These are phyloP conservation scores for Candida frijolesensis DNA, from an alignment of 1,139 yeast genomes.

Conservation along the genomic window DNA sequence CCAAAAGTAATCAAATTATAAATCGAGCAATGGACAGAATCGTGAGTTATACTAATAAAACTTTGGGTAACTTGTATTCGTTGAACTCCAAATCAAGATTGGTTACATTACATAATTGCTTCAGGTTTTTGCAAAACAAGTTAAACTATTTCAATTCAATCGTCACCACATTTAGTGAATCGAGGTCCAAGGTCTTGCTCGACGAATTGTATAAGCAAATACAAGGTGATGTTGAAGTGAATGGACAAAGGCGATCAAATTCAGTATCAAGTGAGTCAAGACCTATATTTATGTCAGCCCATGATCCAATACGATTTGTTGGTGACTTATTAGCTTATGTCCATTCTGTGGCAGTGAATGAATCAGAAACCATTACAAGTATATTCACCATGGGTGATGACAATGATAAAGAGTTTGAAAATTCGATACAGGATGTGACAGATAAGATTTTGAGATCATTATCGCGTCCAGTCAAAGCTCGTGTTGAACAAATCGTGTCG, in stretches of 20 bases:
- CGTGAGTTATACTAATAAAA: conserved; percentile 33
- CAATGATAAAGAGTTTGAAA: conserved; percentile 21
- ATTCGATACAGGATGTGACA: conserved; percentile 34
- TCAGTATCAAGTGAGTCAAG: conserved; percentile 25
- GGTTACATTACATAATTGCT: conserved; percentile 34
- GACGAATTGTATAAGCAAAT: conserved; percentile 64
- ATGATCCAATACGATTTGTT: conserved; percentile 78
- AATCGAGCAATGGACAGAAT: conserved; percentile 57
- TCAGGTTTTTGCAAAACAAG: conserved; percentile 32
- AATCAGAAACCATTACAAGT: conserved; percentile 69
- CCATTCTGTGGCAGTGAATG: conserved; percentile 88
- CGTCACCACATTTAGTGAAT: conserved; percentile 44
- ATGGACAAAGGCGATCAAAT: conserved; percentile 7
- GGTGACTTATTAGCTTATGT: conserved; percentile 91
- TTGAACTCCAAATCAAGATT: conserved; percentile 32
- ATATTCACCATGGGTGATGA: conserved; percentile 31
- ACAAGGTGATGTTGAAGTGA: conserved; percentile 27
- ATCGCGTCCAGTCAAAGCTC: conserved; percentile 42
- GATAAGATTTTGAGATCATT: conserved; percentile 34
- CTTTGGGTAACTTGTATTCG: conserved; percentile 38
- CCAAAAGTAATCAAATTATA: conserved; percentile 55
- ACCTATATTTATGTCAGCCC: conserved; percentile 68
- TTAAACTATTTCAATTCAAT: conserved; percentile 60
- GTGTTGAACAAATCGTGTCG: conserved; percentile 70
- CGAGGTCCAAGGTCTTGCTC: conserved; percentile 56